These are phyloP conservation scores for Tillandsia leiboldiana DNA, from an alignment of 176 grass and related monocot species.

Conservation along the genomic window DNA sequence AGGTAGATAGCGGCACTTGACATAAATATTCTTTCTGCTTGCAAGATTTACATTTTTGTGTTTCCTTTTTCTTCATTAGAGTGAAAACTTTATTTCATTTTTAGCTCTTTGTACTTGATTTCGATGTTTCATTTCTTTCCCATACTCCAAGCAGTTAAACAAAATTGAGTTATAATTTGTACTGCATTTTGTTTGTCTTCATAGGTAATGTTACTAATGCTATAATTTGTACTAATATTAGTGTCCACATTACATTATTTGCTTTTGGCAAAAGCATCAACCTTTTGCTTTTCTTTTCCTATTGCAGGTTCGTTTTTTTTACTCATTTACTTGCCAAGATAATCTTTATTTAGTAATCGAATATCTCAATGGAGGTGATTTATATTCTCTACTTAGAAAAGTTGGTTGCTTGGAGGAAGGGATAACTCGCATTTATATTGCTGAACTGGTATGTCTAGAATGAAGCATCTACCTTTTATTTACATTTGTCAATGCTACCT, in stretches of 20 bases:
- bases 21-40: no score
- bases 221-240: not conserved
- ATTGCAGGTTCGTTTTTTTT: conserved; percentile 43
- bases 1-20: no score
- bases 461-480: not conserved
- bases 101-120: not conserved
- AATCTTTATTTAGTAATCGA: conserved; percentile 48
- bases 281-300: conserved; percentile 7
- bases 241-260: not conserved
- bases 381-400: conserved; percentile 39
- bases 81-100: no score
- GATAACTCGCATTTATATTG: conserved; percentile 32
- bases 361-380: conserved; percentile 44
- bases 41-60: no score
- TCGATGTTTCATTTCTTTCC: not conserved
- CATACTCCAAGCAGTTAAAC: not conserved
- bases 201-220: not conserved
- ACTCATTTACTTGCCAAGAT: conserved; percentile 36
- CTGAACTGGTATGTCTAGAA: conserved; percentile 31
- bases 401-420: conserved; percentile 43
- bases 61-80: no score
- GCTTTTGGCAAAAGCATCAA: not conserved
- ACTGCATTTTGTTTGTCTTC: not conserved
- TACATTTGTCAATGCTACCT: not conserved
- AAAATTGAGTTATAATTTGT: not conserved